Conservation (phyloP, 2,329 filamentous ascomycete genomes). For the Trichoderma sp. region DNA sequence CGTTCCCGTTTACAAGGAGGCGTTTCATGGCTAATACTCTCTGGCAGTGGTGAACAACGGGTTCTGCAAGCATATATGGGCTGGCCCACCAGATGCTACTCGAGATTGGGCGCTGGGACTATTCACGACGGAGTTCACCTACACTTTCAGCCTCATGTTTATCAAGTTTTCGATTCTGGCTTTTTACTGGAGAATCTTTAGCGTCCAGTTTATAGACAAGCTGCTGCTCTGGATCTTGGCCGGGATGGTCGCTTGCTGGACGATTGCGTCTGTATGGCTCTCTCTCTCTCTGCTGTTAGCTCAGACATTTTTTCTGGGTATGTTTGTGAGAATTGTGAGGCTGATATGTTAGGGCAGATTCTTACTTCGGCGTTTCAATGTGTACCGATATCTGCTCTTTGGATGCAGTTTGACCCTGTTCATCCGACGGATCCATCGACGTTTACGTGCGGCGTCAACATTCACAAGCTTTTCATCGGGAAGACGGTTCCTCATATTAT, state of each 20-base stretch:
- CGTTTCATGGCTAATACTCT: neutral
- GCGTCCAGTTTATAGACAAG: neutral
- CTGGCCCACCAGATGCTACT: slow-evolving; percentile 6
- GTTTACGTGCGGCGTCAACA: slow-evolving; percentile 22
- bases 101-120: slow-evolving; percentile 22
- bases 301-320: neutral
- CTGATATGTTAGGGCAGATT: neutral
- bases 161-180: slow-evolving; percentile 23
- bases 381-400: slow-evolving; percentile 23
- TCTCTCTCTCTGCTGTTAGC: no score
- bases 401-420: slow-evolving; percentile 21
- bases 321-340: neutral
- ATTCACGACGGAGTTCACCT: slow-evolving; percentile 22
- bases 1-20: neutral
- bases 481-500: slow-evolving; percentile 29
- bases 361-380: slow-evolving; percentile 23
- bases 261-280: slow-evolving; percentile 4
- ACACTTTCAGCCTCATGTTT: slow-evolving; percentile 15
- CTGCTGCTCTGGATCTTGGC: slow-evolving; percentile 5
- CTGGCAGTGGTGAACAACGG: slow-evolving; percentile 5
- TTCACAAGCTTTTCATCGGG: slow-evolving; percentile 26
- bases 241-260: slow-evolving; percentile 13
- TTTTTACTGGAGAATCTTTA: slow-evolving; percentile 26
- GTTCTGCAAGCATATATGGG: slow-evolving; percentile 23
- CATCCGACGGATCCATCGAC: slow-evolving; percentile 14